Percentiles rank a stretch among this genome's conserved stretches.
Conservation (phyloP, 768 basidiomycete genomes). For the Mycena epipterygia region DNA sequence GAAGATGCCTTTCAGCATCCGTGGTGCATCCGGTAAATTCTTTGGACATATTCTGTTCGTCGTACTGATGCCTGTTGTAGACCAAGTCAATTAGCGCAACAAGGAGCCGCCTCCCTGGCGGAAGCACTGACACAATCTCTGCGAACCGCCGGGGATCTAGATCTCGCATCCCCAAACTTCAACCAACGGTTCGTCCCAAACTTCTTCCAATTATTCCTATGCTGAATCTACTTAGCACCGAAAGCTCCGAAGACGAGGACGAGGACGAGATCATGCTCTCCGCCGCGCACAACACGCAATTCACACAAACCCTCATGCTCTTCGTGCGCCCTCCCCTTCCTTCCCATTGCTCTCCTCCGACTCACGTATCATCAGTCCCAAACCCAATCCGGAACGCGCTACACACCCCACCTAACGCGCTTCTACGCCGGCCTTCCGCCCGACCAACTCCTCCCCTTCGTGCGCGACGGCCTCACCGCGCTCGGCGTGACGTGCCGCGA, state of each 20-base stretch:
- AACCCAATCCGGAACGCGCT: conserved; percentile 81
- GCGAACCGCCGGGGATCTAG: conserved; percentile 79
- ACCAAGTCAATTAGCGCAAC: conserved; percentile 76
- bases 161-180: conserved; percentile 73
- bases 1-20: conserved; percentile 64
- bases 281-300: conserved; percentile 72
- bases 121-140: conserved; percentile 79
- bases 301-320: conserved; percentile 84
- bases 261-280: conserved; percentile 77
- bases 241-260: conserved; percentile 46
- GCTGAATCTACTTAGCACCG: too few relatives aligned
- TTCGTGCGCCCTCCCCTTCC: conserved; percentile 71
- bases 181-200: conserved; percentile 43
- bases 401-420: conserved; percentile 82
- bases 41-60: background rate
- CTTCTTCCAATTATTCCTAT: background rate
- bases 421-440: conserved; percentile 80
- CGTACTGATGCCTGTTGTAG: too few relatives aligned
- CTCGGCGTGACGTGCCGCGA: conserved; percentile 66
- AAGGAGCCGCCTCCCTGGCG: conserved; percentile 68
- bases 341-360: background rate
- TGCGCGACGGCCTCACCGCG: conserved; percentile 66
- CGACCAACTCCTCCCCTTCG: conserved; percentile 61
- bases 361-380: conserved; percentile 69
- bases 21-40: conserved; percentile 78